Evolutionary conservation across 176 grass and related monocot genomes (phyloP).

Genomic region (Elymus sibiricus): DNA sequence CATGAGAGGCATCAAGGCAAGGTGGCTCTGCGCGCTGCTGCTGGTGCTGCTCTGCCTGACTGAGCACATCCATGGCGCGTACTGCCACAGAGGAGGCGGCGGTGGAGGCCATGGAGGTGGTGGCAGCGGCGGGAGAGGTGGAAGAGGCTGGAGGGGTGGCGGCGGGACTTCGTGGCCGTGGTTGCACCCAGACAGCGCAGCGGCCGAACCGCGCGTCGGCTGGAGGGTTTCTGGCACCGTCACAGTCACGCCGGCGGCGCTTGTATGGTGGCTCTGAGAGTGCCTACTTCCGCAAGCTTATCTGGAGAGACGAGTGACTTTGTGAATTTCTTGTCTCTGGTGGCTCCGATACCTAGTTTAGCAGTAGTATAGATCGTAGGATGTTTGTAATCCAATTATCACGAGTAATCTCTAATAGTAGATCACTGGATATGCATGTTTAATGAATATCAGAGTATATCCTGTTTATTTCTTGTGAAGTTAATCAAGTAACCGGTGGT

Average conservation of each 20-base stretch:
- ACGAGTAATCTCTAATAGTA: too few relatives aligned
- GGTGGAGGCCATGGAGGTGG: neutral
- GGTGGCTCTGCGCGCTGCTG: neutral
- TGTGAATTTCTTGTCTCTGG: too few relatives aligned
- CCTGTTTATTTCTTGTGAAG: too few relatives aligned
- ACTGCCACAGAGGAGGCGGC: neutral
- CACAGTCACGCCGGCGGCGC: neutral
- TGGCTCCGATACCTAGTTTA: too few relatives aligned
- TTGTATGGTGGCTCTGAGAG: constrained; percentile 15
- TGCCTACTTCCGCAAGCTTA: neutral
- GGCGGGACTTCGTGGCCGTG: neutral
- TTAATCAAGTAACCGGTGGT: too few relatives aligned
- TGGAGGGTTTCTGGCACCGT: constrained; percentile 3
- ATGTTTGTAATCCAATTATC: too few relatives aligned
- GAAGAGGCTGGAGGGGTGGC: neutral
- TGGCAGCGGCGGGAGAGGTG: neutral
- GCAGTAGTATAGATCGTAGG: too few relatives aligned
- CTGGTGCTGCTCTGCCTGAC: neutral
- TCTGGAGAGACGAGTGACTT: too few relatives aligned
- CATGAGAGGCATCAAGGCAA: constrained; percentile 6
- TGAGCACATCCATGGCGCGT: neutral
- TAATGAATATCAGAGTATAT: too few relatives aligned
- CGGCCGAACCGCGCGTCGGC: neutral
- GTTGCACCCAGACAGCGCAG: neutral
- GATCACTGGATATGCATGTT: too few relatives aligned